Evolutionary conservation across 2,329 filamentous ascomycete genomes (phyloP), one percentile per base, ranked within the genome.

Genomic region (Mollisiaceae sp.): DNA sequence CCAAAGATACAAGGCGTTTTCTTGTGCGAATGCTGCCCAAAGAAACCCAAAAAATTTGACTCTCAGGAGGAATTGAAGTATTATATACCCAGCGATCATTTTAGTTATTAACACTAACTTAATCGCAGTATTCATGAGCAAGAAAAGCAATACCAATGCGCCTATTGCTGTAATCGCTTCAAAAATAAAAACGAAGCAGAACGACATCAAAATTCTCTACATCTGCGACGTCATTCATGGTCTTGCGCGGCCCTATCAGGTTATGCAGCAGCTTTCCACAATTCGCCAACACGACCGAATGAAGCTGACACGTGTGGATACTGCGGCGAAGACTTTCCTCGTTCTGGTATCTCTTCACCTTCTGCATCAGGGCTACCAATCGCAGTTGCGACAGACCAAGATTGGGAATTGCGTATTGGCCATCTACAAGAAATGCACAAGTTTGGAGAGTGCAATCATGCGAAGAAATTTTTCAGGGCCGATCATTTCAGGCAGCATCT

Each of bases 131-230:
- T 89, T 54, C 94, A 98, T 77, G 92, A 95, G 78, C 89, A 92
- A 75, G 95, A 98, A 79, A 98, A 98, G 79, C 94, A 98, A 79
- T 98, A 97, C 78, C 92, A 92, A 68, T 98, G 94, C 78, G 86
- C 88, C 35, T 98, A 92, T 77, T 98, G 94, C 78, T 91, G 91
- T 50, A 97, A 97, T 77, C 89, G 94, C 12, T 98, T 98, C 83
- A 98, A 98, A 80, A 98, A 98, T 81, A 98, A 98, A 80, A 98
- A 98, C 74, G 95, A 98, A 80, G 94, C 94, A 2, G 94, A 98
- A 78, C 88, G 95, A 38, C 94, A 98, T 77, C 94, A 97, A 75
- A 98, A 97, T 75, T 97, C 94, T 15, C 86, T 98, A 12, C 94
- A 98, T 78, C 85, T 98, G 9, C 89, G 94, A 39, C 89, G 91